A percentile compares a stretch with the other conserved stretches of the same genome.
Evolutionary conservation across 768 basidiomycete species (phyloP).

Genomic region (Mycena epipterygia): DNA sequence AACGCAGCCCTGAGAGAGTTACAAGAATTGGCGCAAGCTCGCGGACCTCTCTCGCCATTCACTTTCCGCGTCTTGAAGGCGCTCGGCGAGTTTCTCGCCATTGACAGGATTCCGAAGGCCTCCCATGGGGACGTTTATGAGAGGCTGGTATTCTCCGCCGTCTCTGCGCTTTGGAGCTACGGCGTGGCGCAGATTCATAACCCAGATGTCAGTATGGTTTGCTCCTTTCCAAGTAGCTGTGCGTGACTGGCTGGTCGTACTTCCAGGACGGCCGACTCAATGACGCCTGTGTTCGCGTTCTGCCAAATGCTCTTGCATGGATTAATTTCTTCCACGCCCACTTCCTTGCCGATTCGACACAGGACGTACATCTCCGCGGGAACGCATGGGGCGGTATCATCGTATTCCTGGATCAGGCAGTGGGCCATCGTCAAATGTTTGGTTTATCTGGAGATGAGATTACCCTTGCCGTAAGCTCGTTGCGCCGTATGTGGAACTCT

Average conservation of each 20-base stretch:
- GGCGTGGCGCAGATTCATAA: neutral
- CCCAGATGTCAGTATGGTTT: slow-evolving; percentile 8
- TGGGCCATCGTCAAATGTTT: slow-evolving; percentile 16
- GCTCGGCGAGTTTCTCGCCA: slow-evolving; percentile 16
- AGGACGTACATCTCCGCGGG: slow-evolving; percentile 11
- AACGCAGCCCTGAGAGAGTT: slow-evolving; percentile 2
- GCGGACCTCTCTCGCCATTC: slow-evolving; percentile 8
- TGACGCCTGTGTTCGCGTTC: slow-evolving; percentile 17
- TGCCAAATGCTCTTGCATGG: slow-evolving; percentile 16
- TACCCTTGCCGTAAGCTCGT: slow-evolving; percentile 12
- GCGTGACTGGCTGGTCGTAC: neutral
- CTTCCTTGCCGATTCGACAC: slow-evolving; percentile 12
- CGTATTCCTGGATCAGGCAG: neutral
- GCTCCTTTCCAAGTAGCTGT: neutral
- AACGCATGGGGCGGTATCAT: slow-evolving; percentile 12
- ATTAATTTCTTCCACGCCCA: slow-evolving; percentile 18
- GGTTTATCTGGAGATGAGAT: slow-evolving; percentile 9
- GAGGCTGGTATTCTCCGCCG: slow-evolving; percentile 14
- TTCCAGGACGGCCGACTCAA: slow-evolving; percentile 9
- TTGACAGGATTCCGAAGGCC: slow-evolving; percentile 19
- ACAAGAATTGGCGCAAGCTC: slow-evolving; percentile 9
- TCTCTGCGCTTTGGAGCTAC: slow-evolving; percentile 20
- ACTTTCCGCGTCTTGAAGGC: slow-evolving; percentile 7
- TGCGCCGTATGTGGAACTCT: neutral
- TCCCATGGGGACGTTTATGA: slow-evolving; percentile 3